Evolutionary conservation across 257 asterid species (phyloP), one percentile per base, ranked within the genome.

Genomic region (Primulina tabacum): DNA sequence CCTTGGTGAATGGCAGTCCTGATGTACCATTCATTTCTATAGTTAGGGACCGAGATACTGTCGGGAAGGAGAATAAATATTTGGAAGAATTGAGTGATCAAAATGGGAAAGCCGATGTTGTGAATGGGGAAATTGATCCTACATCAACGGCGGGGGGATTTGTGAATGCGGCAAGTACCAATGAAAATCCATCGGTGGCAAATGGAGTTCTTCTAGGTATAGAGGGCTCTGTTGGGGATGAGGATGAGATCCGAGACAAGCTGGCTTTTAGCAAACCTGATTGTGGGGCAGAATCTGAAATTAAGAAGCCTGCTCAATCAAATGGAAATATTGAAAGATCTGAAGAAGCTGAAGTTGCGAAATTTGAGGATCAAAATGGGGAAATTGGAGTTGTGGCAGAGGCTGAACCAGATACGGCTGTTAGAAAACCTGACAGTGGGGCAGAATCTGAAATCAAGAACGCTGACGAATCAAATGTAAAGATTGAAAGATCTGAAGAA

Each of bases 371-470:
- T 29, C 53, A 58, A 59, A 66, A 21, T 50, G 68, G 29, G 33
- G 32, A 60, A 29, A 43, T 6, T 40, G 62, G 47, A n/a, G 24
- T 38, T 55, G 62, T 4, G 6, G 64, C 37, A 16, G 53, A 64
- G 58, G 52, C 53, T 55, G 67, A 35, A 61, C 43, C 11, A 2
- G 43, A 35, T 8, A 35, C 9, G 43, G 43, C 50, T 10, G 4
- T 10, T 40, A 40, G 60, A 60, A 37, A 35, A 71, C 60, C 29
- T 61, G 73, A 70, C 55, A 16, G 67, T 26, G 52, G 2, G 61
- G 69, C 57, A 5, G 78, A 77, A 69, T 53, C 73, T 70, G 77
- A 73, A 76, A 60, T 67, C 70, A 7, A 71, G 12, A 57, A 24
- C 1, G 26, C 26, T 24, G 26, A 24, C 26, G 26, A 60, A 29